Conservation (phyloP, 2,329 filamentous ascomycete species). For the Atkinsonella texensis region DNA sequence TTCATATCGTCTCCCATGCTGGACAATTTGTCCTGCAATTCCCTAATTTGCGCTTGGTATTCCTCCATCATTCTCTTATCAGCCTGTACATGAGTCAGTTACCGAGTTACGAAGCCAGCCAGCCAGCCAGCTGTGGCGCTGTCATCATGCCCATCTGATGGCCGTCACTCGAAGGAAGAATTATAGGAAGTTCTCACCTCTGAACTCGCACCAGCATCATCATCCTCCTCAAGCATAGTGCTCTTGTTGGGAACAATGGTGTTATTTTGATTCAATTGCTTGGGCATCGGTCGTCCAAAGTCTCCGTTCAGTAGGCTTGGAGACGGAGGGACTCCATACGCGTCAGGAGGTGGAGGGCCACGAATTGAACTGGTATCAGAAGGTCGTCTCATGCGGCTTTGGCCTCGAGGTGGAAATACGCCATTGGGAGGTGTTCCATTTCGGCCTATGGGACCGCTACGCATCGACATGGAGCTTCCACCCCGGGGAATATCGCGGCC, state of each 20-base stretch:
- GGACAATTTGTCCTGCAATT: constrained; percentile 62
- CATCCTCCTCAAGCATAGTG: constrained; percentile 92
- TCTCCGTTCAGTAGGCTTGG: constrained; percentile 48
- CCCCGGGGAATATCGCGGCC: constrained; percentile 55
- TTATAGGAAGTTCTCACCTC: constrained; percentile 24
- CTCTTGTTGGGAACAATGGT: constrained; percentile 97
- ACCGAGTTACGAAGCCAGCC: neutral
- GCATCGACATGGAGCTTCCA: constrained; percentile 55
- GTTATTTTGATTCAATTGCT: constrained; percentile 78
- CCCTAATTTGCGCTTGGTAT: constrained; percentile 65
- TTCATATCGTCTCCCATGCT: constrained; percentile 57
- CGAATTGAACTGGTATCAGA: constrained; percentile 53
- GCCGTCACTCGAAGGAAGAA: neutral
- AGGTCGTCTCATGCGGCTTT: constrained; percentile 42
- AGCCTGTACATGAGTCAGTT: constrained; percentile 27
- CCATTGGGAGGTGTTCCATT: constrained; percentile 49
- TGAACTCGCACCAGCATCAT: constrained; percentile 39
- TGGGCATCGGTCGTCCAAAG: constrained; percentile 66
- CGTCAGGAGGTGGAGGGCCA: constrained; percentile 27
- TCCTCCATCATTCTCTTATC: constrained; percentile 66
- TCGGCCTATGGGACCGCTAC: constrained; percentile 43
- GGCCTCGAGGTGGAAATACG: constrained; percentile 36
- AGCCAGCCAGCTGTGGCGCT: neutral
- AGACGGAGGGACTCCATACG: constrained; percentile 45
- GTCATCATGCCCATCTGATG: too few relatives aligned